Base-by-base conservation (phyloP, 306 rosid species). In the Begonia fuchsioides region DNA sequence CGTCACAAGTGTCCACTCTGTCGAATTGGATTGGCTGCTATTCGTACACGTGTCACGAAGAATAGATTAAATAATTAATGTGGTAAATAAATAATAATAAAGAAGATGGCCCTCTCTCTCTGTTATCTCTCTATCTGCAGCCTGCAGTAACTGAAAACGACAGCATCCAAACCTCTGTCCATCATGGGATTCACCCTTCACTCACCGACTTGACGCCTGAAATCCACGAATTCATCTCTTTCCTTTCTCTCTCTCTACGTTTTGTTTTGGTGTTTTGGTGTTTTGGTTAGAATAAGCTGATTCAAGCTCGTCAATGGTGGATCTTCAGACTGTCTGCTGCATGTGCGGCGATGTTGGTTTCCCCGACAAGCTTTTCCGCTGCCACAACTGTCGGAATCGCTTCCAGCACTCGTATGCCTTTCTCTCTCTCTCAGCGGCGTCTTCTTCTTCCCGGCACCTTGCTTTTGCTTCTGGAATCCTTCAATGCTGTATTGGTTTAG, bases 261-360 rank as follows among this genome's bases (percentile, higher is more conserved):
- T 20, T 39, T 8, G 9, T 15, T 19, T 4, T 8, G 8, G 3
- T 43, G n/a, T 44, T 8, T 54, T 40, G 35, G 3, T 43, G n/a
- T 44, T 8, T 54, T 40, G 35, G 7, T 26, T 26, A 16, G 32
- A 11, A 16, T 13, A 3, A 15, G 11, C 60, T 46, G 35, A 2
- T 26, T 26, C 7, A 5, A 26, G 35, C 35, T 26, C 35, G 7
- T 26, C 40, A 61, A 85, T 87, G 96, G 93, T 76, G 71, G 96
- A 87, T 79, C 71, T 32, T 49, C 72, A 73, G 61, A 78, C 76
- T 2, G 93, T 88, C 9, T 88, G 96, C 64, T 83, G 94, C 94
- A 73, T 88, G 93, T 88, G 96, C 32, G 96, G 96, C 17, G 96
- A 88, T 52, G 72, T 88, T 61, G 96, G 96, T 54, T 88, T 88